Percentiles rank a stretch among this genome's conserved stretches.
These are phyloP conservation scores for Gracilariopsis chorda DNA, from an alignment of 23 red algal species.

Conservation along the genomic window DNA sequence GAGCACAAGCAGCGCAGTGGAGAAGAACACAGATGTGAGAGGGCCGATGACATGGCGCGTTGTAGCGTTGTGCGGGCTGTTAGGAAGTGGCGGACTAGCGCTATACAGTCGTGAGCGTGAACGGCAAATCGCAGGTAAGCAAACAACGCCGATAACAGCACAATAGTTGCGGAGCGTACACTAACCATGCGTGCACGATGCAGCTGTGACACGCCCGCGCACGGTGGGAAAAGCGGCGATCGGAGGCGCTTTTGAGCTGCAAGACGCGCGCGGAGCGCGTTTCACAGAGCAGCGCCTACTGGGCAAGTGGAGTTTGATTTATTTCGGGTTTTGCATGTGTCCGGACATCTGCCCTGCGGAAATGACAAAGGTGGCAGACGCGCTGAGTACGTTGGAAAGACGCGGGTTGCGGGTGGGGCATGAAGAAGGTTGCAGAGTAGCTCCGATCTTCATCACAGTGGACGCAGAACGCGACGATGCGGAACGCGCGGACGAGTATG, in stretches of 20 bases:
- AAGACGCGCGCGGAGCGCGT: constrained; percentile 31
- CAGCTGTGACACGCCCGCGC: constrained; percentile 1
- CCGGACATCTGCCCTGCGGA: constrained; percentile 98
- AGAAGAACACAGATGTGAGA: too few relatives aligned
- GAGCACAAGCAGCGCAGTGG: too few relatives aligned
- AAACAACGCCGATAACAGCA: background rate
- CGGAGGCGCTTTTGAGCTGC: constrained; percentile 83
- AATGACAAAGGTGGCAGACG: constrained; percentile 84
- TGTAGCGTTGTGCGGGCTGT: constrained; percentile 17
- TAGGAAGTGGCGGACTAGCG: constrained; percentile 43
- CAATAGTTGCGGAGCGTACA: background rate
- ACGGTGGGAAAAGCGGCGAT: constrained; percentile 78
- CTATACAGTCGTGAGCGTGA: constrained; percentile 59
- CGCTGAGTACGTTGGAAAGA: constrained; percentile 64
- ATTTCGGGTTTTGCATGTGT: constrained; percentile 98
- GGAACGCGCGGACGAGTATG: constrained; percentile 63
- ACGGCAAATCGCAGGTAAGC: constrained; percentile 34
- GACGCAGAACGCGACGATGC: constrained; percentile 88
- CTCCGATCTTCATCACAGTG: constrained; percentile 87
- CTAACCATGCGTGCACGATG: background rate
- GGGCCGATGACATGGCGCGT: constrained; percentile 56
- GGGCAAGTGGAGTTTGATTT: constrained; percentile 75
- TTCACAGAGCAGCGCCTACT: constrained; percentile 59
- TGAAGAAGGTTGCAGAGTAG: background rate
- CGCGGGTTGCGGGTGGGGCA: constrained; percentile 9